Conservation (phyloP, 2,329 filamentous ascomycete genomes). For the Penicillium vulpinum region DNA sequence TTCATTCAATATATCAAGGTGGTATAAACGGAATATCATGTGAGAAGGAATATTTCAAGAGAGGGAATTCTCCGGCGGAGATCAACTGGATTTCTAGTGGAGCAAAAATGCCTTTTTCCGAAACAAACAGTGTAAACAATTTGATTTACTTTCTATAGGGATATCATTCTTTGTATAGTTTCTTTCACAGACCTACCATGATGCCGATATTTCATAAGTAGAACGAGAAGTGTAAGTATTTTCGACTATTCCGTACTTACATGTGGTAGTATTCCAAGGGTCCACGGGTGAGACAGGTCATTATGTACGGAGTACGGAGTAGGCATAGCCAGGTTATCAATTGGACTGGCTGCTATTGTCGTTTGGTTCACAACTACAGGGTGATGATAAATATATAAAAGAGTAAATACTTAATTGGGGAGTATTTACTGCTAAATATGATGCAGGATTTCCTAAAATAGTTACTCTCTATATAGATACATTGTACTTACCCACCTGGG, state of each 20-base stretch:
- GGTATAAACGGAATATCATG: neutral
- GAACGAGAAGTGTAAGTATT: too few relatives aligned
- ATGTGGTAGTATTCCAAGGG: neutral
- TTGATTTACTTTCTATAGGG: too few relatives aligned
- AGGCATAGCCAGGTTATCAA: too few relatives aligned
- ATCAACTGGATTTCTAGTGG: neutral
- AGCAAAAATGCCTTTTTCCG: conserved; percentile 1
- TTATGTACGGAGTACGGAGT: too few relatives aligned
- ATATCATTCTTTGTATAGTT: neutral
- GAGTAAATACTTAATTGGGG: neutral
- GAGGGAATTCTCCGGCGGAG: conserved; percentile 5
- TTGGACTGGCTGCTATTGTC: neutral
- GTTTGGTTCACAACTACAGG: neutral
- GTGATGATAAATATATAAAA: neutral
- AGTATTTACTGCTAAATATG: neutral
- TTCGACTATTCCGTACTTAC: too few relatives aligned
- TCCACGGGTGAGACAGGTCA: too few relatives aligned
- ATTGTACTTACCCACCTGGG: too few relatives aligned
- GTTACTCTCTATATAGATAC: too few relatives aligned
- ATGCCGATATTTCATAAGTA: neutral
- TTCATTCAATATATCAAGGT: neutral
- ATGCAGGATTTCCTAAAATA: neutral
- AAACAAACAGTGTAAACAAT: neutral
- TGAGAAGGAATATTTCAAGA: neutral
- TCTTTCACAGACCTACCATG: neutral